Evolutionary conservation across 2,329 filamentous ascomycete genomes (phyloP).

Genomic region (Graphiopsis chlorocephala): DNA sequence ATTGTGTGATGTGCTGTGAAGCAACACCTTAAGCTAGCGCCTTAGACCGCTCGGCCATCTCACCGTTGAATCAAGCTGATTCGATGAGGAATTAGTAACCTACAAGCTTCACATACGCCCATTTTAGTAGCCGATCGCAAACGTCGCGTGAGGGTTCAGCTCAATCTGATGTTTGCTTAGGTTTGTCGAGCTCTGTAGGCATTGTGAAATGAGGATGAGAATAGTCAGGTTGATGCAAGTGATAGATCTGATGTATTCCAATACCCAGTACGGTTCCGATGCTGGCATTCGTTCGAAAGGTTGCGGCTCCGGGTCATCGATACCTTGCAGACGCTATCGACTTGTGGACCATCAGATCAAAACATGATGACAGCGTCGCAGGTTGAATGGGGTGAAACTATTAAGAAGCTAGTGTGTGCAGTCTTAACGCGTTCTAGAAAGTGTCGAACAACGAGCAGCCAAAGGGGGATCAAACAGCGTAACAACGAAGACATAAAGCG

Average conservation of each 20-base stretch:
- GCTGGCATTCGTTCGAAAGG: not conserved
- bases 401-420: not conserved
- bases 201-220: not conserved
- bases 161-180: not conserved
- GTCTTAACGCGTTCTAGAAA: not conserved
- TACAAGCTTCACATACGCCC: not conserved
- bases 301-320: no score
- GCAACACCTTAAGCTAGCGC: constrained; percentile 14
- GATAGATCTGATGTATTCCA: no score
- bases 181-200: not conserved
- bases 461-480: not conserved
- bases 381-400: no score
- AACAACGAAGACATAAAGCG: not conserved
- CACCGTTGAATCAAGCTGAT: constrained; percentile 8
- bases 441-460: not conserved
- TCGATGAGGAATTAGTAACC: not conserved
- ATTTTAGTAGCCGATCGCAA: no score
- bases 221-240: not conserved
- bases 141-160: no score
- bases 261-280: not conserved
- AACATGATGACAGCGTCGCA: no score
- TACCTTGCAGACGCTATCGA: no score
- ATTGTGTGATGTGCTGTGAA: not conserved
- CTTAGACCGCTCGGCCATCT: constrained; percentile 17
- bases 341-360: no score